These are phyloP conservation scores for Ichthyophonus hoferi DNA, from an alignment of 208 protist species.

Conservation along the genomic window DNA sequence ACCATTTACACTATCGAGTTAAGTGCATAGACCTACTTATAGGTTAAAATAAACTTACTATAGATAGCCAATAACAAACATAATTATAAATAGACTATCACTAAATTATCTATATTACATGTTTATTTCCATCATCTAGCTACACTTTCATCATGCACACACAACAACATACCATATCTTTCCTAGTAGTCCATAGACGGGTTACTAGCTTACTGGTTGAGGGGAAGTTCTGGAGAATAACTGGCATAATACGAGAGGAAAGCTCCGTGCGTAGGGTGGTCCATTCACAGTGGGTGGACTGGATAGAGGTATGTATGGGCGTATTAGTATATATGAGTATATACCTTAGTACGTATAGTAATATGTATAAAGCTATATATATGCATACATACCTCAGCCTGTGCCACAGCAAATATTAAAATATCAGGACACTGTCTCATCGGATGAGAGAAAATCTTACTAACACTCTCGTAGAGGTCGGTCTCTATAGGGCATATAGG, in stretches of 20 bases:
- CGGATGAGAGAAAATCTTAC: slow-evolving; percentile 3
- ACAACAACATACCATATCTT: slow-evolving; percentile 27
- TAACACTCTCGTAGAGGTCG: neutral
- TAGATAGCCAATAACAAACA: too few species aligned
- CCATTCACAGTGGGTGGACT: slow-evolving; percentile 12
- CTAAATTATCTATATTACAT: too few species aligned
- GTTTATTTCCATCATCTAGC: too few species aligned
- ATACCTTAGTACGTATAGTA: neutral
- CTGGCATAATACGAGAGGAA: neutral
- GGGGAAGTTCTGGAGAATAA: slow-evolving; percentile 15
- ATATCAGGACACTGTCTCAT: slow-evolving; percentile 25
- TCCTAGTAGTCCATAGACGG: neutral
- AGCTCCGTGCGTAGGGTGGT: neutral
- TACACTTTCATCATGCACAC: too few species aligned
- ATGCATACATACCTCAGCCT: neutral
- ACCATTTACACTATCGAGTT: too few species aligned
- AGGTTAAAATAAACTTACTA: too few species aligned
- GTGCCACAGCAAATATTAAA: slow-evolving; percentile 17
- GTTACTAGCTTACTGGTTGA: neutral
- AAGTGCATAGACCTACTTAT: too few species aligned
- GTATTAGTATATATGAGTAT: neutral
- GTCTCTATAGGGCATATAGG: neutral
- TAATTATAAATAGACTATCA: too few species aligned
- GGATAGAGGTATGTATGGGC: neutral
- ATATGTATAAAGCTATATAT: slow-evolving; percentile 12